Base-by-base conservation (phyloP, 805 yeast genomes). In the Candida manassasensis region DNA sequence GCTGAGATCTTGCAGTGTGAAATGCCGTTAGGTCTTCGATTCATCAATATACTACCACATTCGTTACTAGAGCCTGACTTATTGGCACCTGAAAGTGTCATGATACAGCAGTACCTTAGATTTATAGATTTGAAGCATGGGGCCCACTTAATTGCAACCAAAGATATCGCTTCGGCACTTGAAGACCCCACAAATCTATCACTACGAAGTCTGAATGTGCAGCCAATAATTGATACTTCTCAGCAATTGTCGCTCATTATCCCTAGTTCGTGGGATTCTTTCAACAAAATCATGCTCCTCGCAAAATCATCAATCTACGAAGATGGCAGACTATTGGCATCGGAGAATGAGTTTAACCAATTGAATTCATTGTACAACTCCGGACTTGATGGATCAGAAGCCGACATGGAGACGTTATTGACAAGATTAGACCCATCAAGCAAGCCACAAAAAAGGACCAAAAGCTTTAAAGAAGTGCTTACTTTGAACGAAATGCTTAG, bases 191-290 rank as follows among this genome's bases (percentile, higher is more conserved):
- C 15, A 12, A 10, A 27, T 25, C 27, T 24, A 8, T 3, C 37
- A 32, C 3, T 39, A 47, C 0, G 18, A 44, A 14, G 29, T 35
- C 2, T 32, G 11, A 35, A 37, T 11, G 29, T 21, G 12, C 34
- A 41, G 13, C 45, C 53, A 3, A 46, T 50, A 13, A 41, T 46
- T 11, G 44, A 45, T 9, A 32, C 24, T 21, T 26, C 19, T 14
- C 21, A 32, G 16, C 6, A 13, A 26, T 3, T 22, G 48, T 6
- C 47, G 56, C 19, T 46, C 65, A 19, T 42, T 14, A 61, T 79
- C 2, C 80, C 81, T 0, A 37, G 40, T 5, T 77, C 73, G 0
- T 60, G 69, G 59, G 87, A 81, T 42, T 55, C 79, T 3, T 61
- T 70, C 63, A 63, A 63, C 14, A 71, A 76, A 44, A 77, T 81